Evolutionary conservation across 176 grass and related monocot genomes (phyloP).

Genomic region (maize (Zea mays)): Zm-B73-REFERENCE-NAM-5.0 NC_050102.1:135700501-135701000

Average conservation of each 20-base stretch:
- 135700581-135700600: slow-evolving; percentile 31
- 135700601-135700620: slow-evolving; percentile 4
- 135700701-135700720: slow-evolving; percentile 22
- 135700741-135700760: slow-evolving; percentile 21
- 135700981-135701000: background rate
- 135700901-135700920: background rate
- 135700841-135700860: slow-evolving; percentile 56
- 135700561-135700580: background rate
- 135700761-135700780: slow-evolving; percentile 48
- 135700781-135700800: slow-evolving; percentile 30
- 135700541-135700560: no score
- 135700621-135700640: slow-evolving; percentile 15
- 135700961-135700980: slow-evolving; percentile 50
- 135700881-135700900: slow-evolving; percentile 13
- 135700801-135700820: slow-evolving; percentile 42
- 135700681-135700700: background rate
- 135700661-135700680: slow-evolving; percentile 42
- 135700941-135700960: slow-evolving; percentile 43
- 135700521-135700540: background rate
- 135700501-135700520: no score
- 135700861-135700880: slow-evolving; percentile 13
- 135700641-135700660: slow-evolving; percentile 37
- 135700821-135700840: slow-evolving; percentile 48
- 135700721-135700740: slow-evolving; percentile 27
- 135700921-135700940: slow-evolving; percentile 46